Conservation (phyloP, 139 green algal species). For the Chlamydomonas sphaeroides region DNA sequence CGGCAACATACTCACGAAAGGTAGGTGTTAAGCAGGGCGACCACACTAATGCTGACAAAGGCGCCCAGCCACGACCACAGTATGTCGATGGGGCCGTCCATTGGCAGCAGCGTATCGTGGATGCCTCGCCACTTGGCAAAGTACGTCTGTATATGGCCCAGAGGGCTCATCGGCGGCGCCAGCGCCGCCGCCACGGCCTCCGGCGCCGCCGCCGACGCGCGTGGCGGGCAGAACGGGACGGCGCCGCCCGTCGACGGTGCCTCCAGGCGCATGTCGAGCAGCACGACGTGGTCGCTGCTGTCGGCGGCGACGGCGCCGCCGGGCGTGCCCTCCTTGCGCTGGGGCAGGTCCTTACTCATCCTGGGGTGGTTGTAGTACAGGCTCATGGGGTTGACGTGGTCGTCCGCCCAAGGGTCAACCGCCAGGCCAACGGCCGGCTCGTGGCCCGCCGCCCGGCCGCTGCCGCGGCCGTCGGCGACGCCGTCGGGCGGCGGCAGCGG, state of each 20-base stretch:
- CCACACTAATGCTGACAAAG: constrained; percentile 48
- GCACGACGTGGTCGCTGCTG: too few species aligned
- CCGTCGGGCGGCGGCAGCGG: too few species aligned
- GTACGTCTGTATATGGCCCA: constrained; percentile 14
- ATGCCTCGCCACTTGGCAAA: constrained; percentile 36
- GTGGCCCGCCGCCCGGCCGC: too few species aligned
- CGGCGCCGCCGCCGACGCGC: neutral
- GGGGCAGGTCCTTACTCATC: too few species aligned
- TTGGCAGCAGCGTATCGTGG: constrained; percentile 26
- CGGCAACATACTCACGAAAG: constrained; percentile 34
- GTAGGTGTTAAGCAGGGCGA: constrained; percentile 34
- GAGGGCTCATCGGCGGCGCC: neutral
- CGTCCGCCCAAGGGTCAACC: neutral
- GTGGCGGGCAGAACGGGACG: too few species aligned
- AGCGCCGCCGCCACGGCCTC: constrained; percentile 8
- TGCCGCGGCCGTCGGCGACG: neutral
- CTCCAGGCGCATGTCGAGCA: too few species aligned
- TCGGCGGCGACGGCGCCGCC: too few species aligned
- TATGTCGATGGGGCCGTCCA: neutral
- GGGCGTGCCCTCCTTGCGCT: too few species aligned
- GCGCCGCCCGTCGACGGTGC: too few species aligned
- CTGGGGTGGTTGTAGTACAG: neutral
- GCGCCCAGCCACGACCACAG: constrained; percentile 53
- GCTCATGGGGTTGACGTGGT: constrained; percentile 25
- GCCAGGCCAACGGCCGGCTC: too few species aligned